A percentile compares a stretch with the other conserved stretches of the same genome.
These are phyloP conservation scores for Chrysochromulina tobinii DNA, from an alignment of 78 protist species.

Conservation along the genomic window DNA sequence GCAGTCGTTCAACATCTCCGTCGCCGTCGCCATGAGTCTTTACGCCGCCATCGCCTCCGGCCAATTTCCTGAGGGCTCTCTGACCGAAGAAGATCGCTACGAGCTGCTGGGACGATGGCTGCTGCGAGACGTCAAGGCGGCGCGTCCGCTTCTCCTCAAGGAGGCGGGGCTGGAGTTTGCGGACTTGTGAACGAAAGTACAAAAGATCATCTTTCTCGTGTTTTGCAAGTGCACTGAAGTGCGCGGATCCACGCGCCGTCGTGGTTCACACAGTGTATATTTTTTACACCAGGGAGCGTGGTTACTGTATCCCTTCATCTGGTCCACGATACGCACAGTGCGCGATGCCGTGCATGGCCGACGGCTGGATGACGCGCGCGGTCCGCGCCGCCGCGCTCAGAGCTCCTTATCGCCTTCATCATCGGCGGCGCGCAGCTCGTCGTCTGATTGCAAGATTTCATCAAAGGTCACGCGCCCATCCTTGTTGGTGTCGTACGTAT, in stretches of 20 bases:
- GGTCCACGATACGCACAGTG: no score
- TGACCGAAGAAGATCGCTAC: background rate
- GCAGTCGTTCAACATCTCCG: conserved; percentile 4
- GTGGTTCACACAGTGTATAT: no score
- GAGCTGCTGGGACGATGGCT: background rate
- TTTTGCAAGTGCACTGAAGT: no score
- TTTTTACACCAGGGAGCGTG: no score
- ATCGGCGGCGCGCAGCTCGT: background rate
- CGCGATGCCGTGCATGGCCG: no score
- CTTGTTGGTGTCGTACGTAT: background rate
- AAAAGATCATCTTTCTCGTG: no score
- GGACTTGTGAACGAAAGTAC: background rate
- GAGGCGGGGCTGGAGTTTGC: background rate
- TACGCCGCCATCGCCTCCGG: background rate
- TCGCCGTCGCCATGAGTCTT: background rate
- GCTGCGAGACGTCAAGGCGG: conserved; percentile 10
- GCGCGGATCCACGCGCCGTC: no score
- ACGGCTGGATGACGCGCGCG: no score
- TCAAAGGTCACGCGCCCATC: background rate
- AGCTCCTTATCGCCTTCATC: background rate
- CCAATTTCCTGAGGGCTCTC: background rate
- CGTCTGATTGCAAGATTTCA: background rate
- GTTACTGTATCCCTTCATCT: no score
- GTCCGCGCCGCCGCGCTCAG: no score
- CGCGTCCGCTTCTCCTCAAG: background rate